Evolutionary conservation across 805 yeast genomes (phyloP).

Genomic region (Kodamaea kaohsiungensis): DNA sequence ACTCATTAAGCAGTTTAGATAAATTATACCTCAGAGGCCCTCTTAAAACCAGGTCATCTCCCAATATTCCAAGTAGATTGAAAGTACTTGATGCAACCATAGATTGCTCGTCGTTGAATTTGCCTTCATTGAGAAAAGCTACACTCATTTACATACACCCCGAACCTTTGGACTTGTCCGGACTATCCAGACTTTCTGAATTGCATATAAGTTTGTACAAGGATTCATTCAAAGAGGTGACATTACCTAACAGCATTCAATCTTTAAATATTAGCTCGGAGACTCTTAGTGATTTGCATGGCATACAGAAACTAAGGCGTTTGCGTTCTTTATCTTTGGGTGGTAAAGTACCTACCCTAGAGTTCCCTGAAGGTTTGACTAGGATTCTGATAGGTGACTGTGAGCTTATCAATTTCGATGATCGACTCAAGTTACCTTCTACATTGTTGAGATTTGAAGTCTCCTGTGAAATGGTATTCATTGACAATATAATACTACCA

Average conservation of each 20-base stretch:
- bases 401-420: background rate
- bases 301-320: background rate
- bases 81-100: no score
- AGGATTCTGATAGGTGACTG: background rate
- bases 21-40: background rate
- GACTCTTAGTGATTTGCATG: background rate
- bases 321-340: background rate
- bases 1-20: no score
- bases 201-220: background rate
- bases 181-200: background rate
- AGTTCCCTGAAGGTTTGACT: background rate
- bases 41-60: background rate
- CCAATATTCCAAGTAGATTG: no score
- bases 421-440: background rate
- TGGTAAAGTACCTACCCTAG: background rate
- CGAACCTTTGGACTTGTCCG: background rate
- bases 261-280: background rate
- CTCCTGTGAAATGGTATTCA: background rate
- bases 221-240: background rate
- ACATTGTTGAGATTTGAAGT: background rate
- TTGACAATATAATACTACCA: background rate
- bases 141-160: background rate
- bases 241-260: background rate
- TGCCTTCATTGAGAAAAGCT: background rate
- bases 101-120: background rate